Evolutionary conservation across 495 filamentous ascomycete genomes (phyloP).

Genomic region (Podospora anserina): DNA sequence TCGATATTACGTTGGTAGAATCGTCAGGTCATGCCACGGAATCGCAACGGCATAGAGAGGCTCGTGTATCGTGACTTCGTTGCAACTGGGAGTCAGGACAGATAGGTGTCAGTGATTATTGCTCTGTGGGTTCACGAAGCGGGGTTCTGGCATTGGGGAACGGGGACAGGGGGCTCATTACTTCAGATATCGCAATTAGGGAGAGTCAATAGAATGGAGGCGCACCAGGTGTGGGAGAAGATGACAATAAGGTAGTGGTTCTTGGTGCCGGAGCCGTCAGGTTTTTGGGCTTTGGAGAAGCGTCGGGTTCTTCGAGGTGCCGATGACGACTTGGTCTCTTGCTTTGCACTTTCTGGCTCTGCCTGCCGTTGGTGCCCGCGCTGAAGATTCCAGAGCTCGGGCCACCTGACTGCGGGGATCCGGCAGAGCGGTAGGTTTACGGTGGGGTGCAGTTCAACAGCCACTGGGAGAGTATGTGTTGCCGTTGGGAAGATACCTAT

Average conservation of each 20-base stretch:
- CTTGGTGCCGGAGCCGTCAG: conserved; percentile 1
- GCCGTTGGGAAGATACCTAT: no score
- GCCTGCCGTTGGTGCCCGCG: conserved; percentile 9
- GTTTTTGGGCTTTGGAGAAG: conserved; percentile 7
- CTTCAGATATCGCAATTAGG: background rate
- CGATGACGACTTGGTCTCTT: conserved; percentile 12
- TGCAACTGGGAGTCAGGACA: background rate
- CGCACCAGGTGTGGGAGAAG: background rate
- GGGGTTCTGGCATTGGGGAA: background rate
- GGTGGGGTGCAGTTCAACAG: background rate
- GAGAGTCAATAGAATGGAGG: background rate
- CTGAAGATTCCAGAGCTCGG: conserved; percentile 2
- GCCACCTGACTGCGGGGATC: conserved; percentile 2
- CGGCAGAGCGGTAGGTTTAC: background rate
- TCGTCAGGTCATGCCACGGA: conserved; percentile 11
- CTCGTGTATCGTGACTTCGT: background rate
- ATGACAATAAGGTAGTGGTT: background rate
- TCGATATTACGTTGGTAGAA: conserved; percentile 1
- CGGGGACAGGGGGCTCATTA: background rate
- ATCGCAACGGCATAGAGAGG: conserved; percentile 4
- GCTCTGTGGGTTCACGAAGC: background rate
- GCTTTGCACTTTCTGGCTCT: no score
- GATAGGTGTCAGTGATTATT: background rate
- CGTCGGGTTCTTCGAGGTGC: conserved; percentile 9
- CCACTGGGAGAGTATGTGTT: background rate